Percentiles rank a stretch among this genome's conserved stretches.
Evolutionary conservation across 106 monocot species (phyloP).

Genomic region (Allium fistulosum): DNA sequence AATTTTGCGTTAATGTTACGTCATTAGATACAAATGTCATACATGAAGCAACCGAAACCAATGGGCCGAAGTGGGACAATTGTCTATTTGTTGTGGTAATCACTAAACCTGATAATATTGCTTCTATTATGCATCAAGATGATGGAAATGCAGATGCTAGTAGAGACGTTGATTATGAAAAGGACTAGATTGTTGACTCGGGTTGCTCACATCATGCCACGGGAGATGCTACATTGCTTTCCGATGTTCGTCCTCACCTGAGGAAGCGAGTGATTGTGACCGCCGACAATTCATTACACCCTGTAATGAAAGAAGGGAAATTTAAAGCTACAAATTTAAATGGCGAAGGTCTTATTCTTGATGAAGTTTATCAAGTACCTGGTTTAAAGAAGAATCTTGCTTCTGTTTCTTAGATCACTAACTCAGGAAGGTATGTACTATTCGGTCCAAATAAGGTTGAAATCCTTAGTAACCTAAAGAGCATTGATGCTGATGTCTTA

Average conservation of each 20-base stretch:
- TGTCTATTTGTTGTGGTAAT: background rate
- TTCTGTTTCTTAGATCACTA: slow-evolving; percentile 12
- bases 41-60: background rate
- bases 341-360: background rate
- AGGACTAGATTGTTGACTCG: slow-evolving; percentile 10
- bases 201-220: slow-evolving; percentile 12
- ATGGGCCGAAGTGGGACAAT: slow-evolving; percentile 6
- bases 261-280: slow-evolving; percentile 4
- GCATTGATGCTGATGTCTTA: slow-evolving; percentile 1
- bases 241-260: slow-evolving; percentile 1
- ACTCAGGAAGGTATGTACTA: slow-evolving; percentile 10
- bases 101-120: background rate
- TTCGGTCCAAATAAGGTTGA: slow-evolving; percentile 7
- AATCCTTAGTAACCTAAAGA: slow-evolving; percentile 1
- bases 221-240: slow-evolving; percentile 7
- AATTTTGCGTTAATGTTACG: background rate
- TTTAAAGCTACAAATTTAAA: background rate
- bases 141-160: background rate
- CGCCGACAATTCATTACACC: slow-evolving; percentile 5
- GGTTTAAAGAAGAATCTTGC: slow-evolving; percentile 5
- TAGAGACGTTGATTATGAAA: slow-evolving; percentile 1
- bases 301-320: slow-evolving; percentile 1
- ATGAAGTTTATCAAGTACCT: slow-evolving; percentile 12
- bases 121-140: background rate
- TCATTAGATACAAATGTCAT: background rate